These are phyloP conservation scores for Lentinula sp. DNA, from an alignment of 768 basidiomycete species.

Conservation along the genomic window DNA sequence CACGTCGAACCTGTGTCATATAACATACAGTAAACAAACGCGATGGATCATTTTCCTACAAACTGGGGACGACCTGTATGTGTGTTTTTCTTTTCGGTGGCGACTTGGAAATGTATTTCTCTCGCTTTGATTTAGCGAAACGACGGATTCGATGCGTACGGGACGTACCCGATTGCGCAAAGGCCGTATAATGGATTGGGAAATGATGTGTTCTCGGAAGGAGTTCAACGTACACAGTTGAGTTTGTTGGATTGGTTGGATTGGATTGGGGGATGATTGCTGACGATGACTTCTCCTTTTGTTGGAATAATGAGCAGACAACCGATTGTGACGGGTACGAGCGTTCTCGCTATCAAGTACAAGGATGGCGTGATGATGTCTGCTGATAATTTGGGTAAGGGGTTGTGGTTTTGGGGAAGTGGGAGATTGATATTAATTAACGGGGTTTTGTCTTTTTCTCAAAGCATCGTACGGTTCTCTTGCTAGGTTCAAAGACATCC, in stretches of 20 bases:
- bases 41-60: slow-evolving; percentile 80
- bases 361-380: slow-evolving; percentile 98
- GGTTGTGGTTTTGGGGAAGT: no score
- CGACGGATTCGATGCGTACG: slow-evolving; percentile 69
- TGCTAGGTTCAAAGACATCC: slow-evolving; percentile 91
- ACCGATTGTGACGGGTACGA: slow-evolving; percentile 96
- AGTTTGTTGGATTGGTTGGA: slow-evolving; percentile 11
- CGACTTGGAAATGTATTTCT: not conserved
- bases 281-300: not conserved
- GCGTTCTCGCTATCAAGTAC: slow-evolving; percentile 89
- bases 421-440: no score
- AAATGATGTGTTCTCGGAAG: slow-evolving; percentile 55
- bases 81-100: not conserved
- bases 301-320: slow-evolving; percentile 39
- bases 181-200: slow-evolving; percentile 39
- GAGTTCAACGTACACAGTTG: slow-evolving; percentile 79
- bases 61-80: slow-evolving; percentile 80
- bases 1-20: no score
- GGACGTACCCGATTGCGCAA: slow-evolving; percentile 69
- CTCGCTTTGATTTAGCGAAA: slow-evolving; percentile 42
- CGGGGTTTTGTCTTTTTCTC: not conserved
- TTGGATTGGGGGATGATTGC: not conserved
- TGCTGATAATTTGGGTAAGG: slow-evolving; percentile 92
- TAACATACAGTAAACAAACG: no score
- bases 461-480: slow-evolving; percentile 95